Evolutionary conservation across 495 filamentous ascomycete species (phyloP), one percentile per base, ranked within the genome.

Genomic region (Talaromyces stipitatus): DNA sequence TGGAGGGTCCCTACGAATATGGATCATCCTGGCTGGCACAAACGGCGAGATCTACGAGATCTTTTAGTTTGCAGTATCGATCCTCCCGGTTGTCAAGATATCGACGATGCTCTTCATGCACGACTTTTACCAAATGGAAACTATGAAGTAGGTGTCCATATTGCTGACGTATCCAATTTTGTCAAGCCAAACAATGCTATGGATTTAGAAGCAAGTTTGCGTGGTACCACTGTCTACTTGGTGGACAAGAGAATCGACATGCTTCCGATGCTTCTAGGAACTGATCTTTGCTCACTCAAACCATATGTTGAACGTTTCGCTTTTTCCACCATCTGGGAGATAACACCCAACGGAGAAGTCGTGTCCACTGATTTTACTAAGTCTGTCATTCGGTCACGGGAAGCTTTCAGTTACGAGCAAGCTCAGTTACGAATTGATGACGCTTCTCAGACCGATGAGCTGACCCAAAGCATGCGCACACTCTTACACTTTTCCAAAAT

Each of bases 211-310:
- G 94, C 94, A 2, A 91, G 89, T 65, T 81, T 91, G 58, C 86
- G 94, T 66, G 94, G 92, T 58, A 97, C 94, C 3, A 97, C 95
- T 0, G 94, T 98, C 27, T 98, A 98, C 64, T 78, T 98, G 23
- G 95, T 98, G 2, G 94, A 98, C 72, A 98, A 97, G 75, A 91
- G 94, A 61, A 97, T 98, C 62, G 94, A 98, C 73, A 98, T 98
- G 95, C 78, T 98, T 66, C 95, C 95, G 16, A 89, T 88, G 80
- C 83, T 98, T 23, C 82, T 98, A 14, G 94, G 94, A 28, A 98
- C 94, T 2, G 94, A 98, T 61, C 77, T 98, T 2, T 98, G 94
- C 73, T 98, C 94, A 9, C 79, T 98, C 30, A 97, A 97, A 64
- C 95, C 95, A 4, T 95, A 97, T 65, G 90, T 98, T 26, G 94